Evolutionary conservation across 2,329 filamentous ascomycete genomes (phyloP), one percentile per base, ranked within the genome.

Genomic region (Westerdykella aurantiaca): DNA sequence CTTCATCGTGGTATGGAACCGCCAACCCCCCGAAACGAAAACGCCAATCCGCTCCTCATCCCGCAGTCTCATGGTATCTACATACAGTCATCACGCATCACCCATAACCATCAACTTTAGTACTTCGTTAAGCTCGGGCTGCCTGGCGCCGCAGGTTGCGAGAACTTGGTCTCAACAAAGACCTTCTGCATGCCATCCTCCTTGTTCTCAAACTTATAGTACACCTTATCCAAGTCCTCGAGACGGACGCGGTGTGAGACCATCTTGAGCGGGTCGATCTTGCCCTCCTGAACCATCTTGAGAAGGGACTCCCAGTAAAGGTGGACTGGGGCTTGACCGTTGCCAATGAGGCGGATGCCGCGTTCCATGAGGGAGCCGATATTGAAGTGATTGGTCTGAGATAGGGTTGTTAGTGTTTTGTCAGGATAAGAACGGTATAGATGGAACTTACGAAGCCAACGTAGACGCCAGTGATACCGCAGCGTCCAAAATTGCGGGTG

Each of bases 351-450:
- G 1, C 86, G 82, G 53, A 94, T 81, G n/a, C 88, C 88, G 25
- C 86, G 82, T 69, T 94, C 81, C 88, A 94, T 94, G 12, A 94
- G 62, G 0, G 86, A 82, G 9, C 88, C 87, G 53, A 91, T 82
- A 68, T 88, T 88, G 74, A 91, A 87, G 65, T 88, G 84, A 67
- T 88, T 89, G 17, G 83, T 87, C 77, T 83, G 50, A 1, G 10
- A 11, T 11, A 35, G 12, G 9, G 41, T 52, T 54, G n/a, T 58
- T 49, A 47, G 41, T 34, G 22, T 6, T 35, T 21, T 12, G 17
- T 29, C 34, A 18, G 39, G 18, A 16, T 7, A 14, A 29, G 31
- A n/a, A 6, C 13, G 25, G 5, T 18, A 17, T 17, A 17, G 12
- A 16, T 14, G n/a, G 18, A 13, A 71, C 73, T 61, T 64, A 76